Base-by-base conservation (phyloP, 1,284 basidiomycete species). In the Paramarasmius palmivorus region DNA sequence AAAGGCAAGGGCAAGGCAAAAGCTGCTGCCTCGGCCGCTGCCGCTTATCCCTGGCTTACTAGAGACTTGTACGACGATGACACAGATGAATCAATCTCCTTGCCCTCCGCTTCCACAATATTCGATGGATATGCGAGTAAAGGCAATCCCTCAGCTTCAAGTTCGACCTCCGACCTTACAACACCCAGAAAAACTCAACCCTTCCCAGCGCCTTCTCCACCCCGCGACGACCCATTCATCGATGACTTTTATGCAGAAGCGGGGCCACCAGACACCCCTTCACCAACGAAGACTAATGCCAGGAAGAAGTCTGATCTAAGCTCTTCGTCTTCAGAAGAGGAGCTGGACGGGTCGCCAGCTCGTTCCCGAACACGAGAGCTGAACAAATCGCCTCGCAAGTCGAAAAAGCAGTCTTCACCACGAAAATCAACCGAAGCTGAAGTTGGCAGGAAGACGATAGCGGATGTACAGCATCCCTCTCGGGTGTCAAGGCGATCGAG, bases 381-480 rank as follows among this genome's bases (percentile, higher is more conserved):
- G 15, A 51, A 50, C 22, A 57, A 57, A 37, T 53, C 55, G 3
- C 52, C 55, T 9, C 48, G 55, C 15, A 57, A 57, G 26, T 41
- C 41, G 14, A 50, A 34, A n/a, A 42, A 50, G 4, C 55, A 57
- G 35, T 26, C 44, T 12, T 56, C 37, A 26, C 49, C 55, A 6
- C 39, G 49, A 25, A 45, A 44, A 8, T n/a, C 23, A 8, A 26
- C 14, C 29, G 12, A 17, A 6, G 26, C 12, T 9, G 29, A 39
- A 29, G 48, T 12, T 23, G 25, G 9, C 1, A 38, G 14, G 37
- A 42, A 49, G 22, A 55, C 57, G 2, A 58, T 58, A 26, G 25
- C 37, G 17, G 53, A 55, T 50, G 45, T 55, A 32, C 45, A 22
- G 14, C 57, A 58, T 26, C 57, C 57, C 36, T 55, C 54, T 17